Percentiles rank a stretch among this genome's conserved stretches.
Evolutionary conservation across 176 grass and related monocot genomes (phyloP).

Genomic region (Canna indica): DNA sequence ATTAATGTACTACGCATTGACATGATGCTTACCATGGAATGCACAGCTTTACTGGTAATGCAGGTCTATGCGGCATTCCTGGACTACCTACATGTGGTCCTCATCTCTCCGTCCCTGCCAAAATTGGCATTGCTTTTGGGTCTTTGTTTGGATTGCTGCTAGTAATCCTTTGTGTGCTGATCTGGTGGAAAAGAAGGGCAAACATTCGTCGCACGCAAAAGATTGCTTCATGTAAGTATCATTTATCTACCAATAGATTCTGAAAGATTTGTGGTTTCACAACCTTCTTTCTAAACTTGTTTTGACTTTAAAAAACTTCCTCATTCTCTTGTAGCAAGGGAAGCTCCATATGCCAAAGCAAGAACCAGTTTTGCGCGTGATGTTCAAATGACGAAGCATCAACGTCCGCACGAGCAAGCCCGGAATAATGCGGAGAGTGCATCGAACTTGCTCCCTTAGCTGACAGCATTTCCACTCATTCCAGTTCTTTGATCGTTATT

Average conservation of each 20-base stretch:
- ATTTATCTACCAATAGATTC: neutral
- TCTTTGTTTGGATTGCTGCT: constrained; percentile 50
- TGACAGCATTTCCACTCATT: too few species aligned
- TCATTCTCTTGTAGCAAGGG: constrained; percentile 51
- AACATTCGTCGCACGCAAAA: constrained; percentile 79
- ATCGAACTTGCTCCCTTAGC: constrained; percentile 31
- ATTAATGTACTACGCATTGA: neutral
- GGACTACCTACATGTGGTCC: constrained; percentile 71
- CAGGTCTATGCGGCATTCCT: constrained; percentile 83
- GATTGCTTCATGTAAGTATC: constrained; percentile 34
- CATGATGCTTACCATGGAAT: constrained; percentile 14
- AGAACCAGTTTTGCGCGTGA: constrained; percentile 64
- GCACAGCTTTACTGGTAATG: constrained; percentile 78
- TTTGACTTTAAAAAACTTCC: too few species aligned
- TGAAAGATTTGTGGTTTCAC: neutral
- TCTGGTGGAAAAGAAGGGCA: constrained; percentile 91
- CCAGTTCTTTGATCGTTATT: too few species aligned
- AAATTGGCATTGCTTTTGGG: constrained; percentile 73
- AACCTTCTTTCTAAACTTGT: neutral
- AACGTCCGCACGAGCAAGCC: constrained; percentile 43
- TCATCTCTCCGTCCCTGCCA: constrained; percentile 77
- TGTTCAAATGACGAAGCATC: constrained; percentile 73
- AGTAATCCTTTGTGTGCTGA: constrained; percentile 55
- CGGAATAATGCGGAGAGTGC: constrained; percentile 32
- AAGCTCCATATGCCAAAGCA: constrained; percentile 96